Evolutionary conservation across 306 rosid species (phyloP), one percentile per base, ranked within the genome.

Genomic region (Prunus davidiana): DNA sequence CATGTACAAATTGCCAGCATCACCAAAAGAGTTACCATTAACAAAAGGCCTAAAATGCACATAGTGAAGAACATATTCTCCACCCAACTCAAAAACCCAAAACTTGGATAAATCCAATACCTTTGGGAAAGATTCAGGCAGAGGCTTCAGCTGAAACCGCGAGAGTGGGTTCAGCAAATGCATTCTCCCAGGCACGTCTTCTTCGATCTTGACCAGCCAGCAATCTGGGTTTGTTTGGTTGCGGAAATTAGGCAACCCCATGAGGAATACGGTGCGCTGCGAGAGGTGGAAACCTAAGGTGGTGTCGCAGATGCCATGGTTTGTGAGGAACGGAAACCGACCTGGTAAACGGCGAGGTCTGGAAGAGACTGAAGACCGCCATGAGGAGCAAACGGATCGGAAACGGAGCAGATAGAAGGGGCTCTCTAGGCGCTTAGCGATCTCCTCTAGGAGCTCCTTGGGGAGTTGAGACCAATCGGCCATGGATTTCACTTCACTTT

Each of bases 381-480:
- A 89, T 0, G 88, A 85, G 20, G 90, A 82, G 66, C 94, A 89
- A 20, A 89, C 91, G 57, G 94, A 87, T 78, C 91, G 90, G 62
- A 87, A 85, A 5, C 94, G 91, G 74, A 79, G 76, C 1, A 81
- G 68, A 68, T 86, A 68, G 78, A 85, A 76, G 5, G 82, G 78
- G 70, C 85, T 66, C n/a, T 73, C 77, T 6, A 87, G 73, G 61
- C 84, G 77, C 69, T 80, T 69, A 19, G 88, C 86, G 56, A 89
- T 84, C 28, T 79, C 76, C 12, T 77, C 81, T 2, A 87, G 78
- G 65, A 86, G 90, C n/a, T 89, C 94, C 20, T 58, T 65, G 5
- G 88, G 94, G 67, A 89, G 91, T 7, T 65, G 85, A n/a, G 89
- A 84, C 91, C 94, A 89, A 15, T 82, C 85, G 0, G 87, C 91